Conservation (phyloP, 345 rosid species). For the Eucalyptus albens region DNA sequence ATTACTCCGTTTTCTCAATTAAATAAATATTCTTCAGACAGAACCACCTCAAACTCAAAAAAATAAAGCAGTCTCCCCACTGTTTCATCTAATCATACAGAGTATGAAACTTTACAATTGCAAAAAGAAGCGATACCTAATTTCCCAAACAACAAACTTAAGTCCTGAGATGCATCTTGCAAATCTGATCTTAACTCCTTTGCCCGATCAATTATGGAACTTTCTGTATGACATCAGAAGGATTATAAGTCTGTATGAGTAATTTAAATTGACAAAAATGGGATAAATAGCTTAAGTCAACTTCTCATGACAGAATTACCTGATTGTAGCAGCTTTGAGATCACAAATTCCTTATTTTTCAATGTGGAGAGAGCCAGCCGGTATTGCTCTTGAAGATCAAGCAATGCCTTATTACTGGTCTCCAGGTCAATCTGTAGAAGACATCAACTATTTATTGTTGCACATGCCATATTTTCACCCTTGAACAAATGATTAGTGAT, state of each 20-base stretch:
- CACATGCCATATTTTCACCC: neutral
- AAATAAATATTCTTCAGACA: neutral
- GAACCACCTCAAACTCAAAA: neutral
- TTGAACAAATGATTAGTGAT: neutral
- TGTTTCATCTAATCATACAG: neutral
- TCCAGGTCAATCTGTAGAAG: conserved; percentile 42
- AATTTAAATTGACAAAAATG: neutral
- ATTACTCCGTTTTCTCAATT: neutral
- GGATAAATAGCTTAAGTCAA: neutral
- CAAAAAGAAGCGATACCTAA: conserved; percentile 36
- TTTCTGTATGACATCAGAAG: conserved; percentile 31
- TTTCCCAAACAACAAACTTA: conserved; percentile 53
- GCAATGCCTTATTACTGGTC: conserved; percentile 40
- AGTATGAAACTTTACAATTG: neutral
- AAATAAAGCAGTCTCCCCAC: neutral
- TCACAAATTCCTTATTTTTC: conserved; percentile 45
- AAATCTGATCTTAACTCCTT: conserved; percentile 58
- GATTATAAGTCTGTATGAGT: neutral
- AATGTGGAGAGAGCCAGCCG: conserved; percentile 23
- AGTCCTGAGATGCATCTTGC: conserved; percentile 72
- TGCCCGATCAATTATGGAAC: conserved; percentile 42
- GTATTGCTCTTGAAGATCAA: conserved; percentile 46
- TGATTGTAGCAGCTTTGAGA: conserved; percentile 45
- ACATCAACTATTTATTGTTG: neutral
- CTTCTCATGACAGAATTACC: conserved; percentile 22